Evolutionary conservation across 352 stramenopile genomes (phyloP), one percentile per base, ranked within the genome.

Genomic region (Phytophthora melonis): DNA sequence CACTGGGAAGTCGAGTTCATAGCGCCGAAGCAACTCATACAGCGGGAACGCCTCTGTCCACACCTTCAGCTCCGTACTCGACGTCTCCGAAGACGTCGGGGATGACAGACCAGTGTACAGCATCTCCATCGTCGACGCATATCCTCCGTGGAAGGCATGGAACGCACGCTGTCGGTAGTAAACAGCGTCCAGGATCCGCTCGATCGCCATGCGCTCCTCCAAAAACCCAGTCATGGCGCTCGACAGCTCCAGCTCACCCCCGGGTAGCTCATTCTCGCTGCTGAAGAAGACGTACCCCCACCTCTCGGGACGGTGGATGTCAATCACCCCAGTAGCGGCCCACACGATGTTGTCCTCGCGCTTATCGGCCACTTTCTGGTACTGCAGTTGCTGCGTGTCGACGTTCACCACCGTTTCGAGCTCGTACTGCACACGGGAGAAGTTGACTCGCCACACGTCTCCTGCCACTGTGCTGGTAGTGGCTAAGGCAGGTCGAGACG

Each of bases 381-480:
- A 92, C 55, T 83, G 53, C 2, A 87, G 55, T 41, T 86, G 75
- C 23, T 81, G 75, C 18, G 77, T 86, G 62, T 89, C 77, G n/a
- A 67, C 45, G 34, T 92, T 75, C 16, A 88, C 60, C 5, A 88
- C 72, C 2, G 73, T 79, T 25, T 82, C 67, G 0, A 94, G 63
- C 30, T 91, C 66, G 57, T 94, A 95, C 66, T 98, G 90, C 5
- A 97, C 92, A n/a, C 92, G 84, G 19, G 85, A 96, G 64, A 97
- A 97, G 67, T 98, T 97, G 45, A 97, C 89, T 21, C 93, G 83
- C 89, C 90, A 97, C 55, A 94, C 81, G 25, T 92, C 77, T 0
- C 89, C 89, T 19, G 61, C 47, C 8, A 71, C 53, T 11, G 65
- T 75, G 23, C n/a, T 39, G 18, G 61, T 50, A 32, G 50, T 63